These are phyloP conservation scores for Zancudomyces culisetae DNA, from an alignment of 371 early-diverging fungal species.

Conservation along the genomic window DNA sequence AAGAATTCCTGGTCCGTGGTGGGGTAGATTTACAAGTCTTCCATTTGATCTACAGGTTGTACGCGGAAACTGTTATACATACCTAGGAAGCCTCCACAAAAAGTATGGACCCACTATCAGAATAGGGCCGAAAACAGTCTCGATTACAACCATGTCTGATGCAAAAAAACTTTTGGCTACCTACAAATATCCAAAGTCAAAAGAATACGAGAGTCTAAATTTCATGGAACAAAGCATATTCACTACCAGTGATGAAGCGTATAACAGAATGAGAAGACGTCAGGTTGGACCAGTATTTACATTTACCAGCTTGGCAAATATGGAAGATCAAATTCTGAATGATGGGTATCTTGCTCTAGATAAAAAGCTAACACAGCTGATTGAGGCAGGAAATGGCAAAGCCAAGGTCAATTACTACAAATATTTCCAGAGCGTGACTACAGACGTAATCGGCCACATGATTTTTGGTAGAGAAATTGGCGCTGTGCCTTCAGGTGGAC, in stretches of 20 bases:
- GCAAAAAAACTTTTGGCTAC: slow-evolving; percentile 11
- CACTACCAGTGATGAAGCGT: slow-evolving; percentile 9
- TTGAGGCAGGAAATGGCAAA: not conserved
- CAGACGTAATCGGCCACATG: slow-evolving; percentile 16
- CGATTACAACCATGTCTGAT: slow-evolving; percentile 7
- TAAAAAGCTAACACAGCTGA: not conserved
- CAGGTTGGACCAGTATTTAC: slow-evolving; percentile 3
- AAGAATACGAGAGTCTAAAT: slow-evolving; percentile 7
- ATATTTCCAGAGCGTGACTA: slow-evolving; percentile 7
- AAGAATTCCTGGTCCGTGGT: too few relatives aligned
- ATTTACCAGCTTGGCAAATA: not conserved
- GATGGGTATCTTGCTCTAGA: not conserved
- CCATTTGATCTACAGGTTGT: too few relatives aligned
- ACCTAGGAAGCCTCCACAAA: too few relatives aligned
- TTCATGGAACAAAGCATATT: slow-evolving; percentile 6
- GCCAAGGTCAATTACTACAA: slow-evolving; percentile 11
- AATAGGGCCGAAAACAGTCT: slow-evolving; percentile 9
- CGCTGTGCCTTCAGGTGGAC: not conserved
- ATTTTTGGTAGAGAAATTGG: slow-evolving; percentile 14
- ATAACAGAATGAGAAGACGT: slow-evolving; percentile 9
- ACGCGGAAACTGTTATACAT: too few relatives aligned
- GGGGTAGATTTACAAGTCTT: too few relatives aligned
- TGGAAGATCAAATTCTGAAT: not conserved
- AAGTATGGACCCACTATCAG: too few relatives aligned
- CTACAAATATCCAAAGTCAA: slow-evolving; percentile 13